Evolutionary conservation across 768 basidiomycete genomes (phyloP), one percentile per base, ranked within the genome.

Genomic region (Filobasidium wieringae): DNA sequence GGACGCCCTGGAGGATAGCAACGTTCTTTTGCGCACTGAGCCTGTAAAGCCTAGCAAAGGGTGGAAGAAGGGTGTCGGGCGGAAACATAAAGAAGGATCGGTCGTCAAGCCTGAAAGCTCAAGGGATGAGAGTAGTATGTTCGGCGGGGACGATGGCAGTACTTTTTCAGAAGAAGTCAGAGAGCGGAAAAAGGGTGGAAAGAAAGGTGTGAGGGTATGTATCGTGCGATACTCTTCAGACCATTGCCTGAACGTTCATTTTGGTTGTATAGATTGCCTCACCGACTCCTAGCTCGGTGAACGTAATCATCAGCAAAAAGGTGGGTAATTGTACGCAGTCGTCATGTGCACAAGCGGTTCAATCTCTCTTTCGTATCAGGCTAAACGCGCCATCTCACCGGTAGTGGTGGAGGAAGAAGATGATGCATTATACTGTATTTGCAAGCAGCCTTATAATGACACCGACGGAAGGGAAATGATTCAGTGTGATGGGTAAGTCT

Each of bases 381-480:
- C n/a, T n/a, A n/a, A n/a, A n/a, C n/a, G n/a, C n/a, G n/a, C n/a
- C n/a, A n/a, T n/a, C n/a, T n/a, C n/a, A n/a, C n/a, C n/a, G n/a
- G n/a, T n/a, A n/a, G n/a, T n/a, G n/a, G n/a, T 22, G 5, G n/a
- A 6, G 14, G 43, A 22, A 4, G 22, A 2, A 7, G 54, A 55
- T 22, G 54, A 55, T 41, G 39, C 19, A 29, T 17, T 69, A 8
- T 72, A 66, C 39, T 69, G 70, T 43, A 52, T 68, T 36, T 72
- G 70, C 51, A 53, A 60, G 19, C 66, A 63, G 37, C 57, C 63
- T 7, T 68, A 66, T 39, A 55, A 59, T 15, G 70, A 72, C 27
- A 62, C 63, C n/a, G 66, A 68, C 17, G 37, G 37, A 11, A 63
- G 64, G 9, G 59, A 54, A 9, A 68, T 69, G 65, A 43, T 72